These are phyloP conservation scores for Auxenochlorella pyrenoidosa DNA, from an alignment of 139 green algal species.

Conservation along the genomic window DNA sequence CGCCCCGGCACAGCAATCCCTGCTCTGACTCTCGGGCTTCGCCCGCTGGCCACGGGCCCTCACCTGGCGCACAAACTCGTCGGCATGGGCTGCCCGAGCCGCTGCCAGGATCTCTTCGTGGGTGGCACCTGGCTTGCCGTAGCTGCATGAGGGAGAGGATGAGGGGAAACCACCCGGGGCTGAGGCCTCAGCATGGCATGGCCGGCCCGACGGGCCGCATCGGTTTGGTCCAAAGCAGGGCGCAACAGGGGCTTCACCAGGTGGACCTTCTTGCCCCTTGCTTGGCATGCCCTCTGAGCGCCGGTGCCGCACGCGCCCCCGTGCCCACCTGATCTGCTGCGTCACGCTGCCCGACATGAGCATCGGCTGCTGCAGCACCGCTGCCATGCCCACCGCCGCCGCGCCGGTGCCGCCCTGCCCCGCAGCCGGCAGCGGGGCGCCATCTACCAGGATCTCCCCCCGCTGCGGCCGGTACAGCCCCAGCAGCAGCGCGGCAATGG, in stretches of 20 bases:
- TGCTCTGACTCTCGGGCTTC: no score
- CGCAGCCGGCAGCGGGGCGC: slow-evolving; percentile 57
- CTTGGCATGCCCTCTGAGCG: no score
- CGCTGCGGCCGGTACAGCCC: slow-evolving; percentile 66
- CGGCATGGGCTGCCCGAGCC: slow-evolving; percentile 65
- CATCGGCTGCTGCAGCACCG: slow-evolving; percentile 84
- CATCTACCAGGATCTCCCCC: slow-evolving; percentile 78
- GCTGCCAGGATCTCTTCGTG: slow-evolving; percentile 23
- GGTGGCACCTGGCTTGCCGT: slow-evolving; percentile 23
- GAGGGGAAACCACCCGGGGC: background rate
- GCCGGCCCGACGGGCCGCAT: no score
- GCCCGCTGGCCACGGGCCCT: background rate
- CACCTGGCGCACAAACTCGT: slow-evolving; percentile 75
- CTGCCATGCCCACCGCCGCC: slow-evolving; percentile 72
- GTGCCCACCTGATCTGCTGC: slow-evolving; percentile 88
- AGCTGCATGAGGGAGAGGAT: background rate
- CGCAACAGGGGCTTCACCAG: no score
- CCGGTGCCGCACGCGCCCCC: no score
- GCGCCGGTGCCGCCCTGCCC: slow-evolving; percentile 66
- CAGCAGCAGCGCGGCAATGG: slow-evolving; percentile 78
- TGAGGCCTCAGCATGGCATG: no score
- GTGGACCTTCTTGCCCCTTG: no score
- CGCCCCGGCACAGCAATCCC: no score
- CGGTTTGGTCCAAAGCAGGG: no score
- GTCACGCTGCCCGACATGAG: slow-evolving; percentile 85